Conservation (phyloP, 139 green algal genomes). For the Picochlorum sp. region DNA sequence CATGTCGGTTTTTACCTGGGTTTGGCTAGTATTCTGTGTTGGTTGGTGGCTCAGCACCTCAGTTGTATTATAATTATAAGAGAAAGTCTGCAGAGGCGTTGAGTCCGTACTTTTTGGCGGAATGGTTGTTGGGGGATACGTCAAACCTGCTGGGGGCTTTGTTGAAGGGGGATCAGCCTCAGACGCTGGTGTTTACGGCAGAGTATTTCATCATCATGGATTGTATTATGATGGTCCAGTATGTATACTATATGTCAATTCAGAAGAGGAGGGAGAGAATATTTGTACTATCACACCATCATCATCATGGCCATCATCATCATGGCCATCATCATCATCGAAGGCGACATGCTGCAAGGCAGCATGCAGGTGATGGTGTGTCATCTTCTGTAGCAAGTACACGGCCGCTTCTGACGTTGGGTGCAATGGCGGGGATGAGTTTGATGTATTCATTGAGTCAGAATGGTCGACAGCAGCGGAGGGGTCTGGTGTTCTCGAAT, state of each 20-base stretch:
- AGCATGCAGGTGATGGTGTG: not conserved
- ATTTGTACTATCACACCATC: slow-evolving; percentile 1
- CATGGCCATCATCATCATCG: not conserved
- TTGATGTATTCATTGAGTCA: not conserved
- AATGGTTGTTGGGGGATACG: slow-evolving; percentile 72
- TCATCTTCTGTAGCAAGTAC: not conserved
- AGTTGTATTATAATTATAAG: slow-evolving; percentile 74
- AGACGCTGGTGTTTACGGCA: slow-evolving; percentile 60
- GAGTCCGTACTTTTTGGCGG: slow-evolving; percentile 72
- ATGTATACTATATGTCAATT: slow-evolving; percentile 26
- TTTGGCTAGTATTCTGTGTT: slow-evolving; percentile 47
- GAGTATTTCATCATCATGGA: slow-evolving; percentile 39
- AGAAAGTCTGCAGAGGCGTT: slow-evolving; percentile 69
- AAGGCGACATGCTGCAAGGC: not conserved
- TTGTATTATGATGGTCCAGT: slow-evolving; percentile 17
- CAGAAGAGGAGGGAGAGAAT: slow-evolving; percentile 19
- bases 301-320: slow-evolving; percentile 5
- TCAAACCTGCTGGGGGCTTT: slow-evolving; percentile 75
- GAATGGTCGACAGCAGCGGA: not conserved
- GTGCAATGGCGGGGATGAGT: not conserved
- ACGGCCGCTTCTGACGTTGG: slow-evolving; percentile 4
- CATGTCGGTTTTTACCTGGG: slow-evolving; percentile 47
- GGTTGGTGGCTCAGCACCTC: slow-evolving; percentile 67
- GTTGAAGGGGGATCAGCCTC: slow-evolving; percentile 72
- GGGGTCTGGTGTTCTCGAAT: not conserved